These are phyloP conservation scores for Penicillium nordicum DNA, from an alignment of 2,329 filamentous ascomycete species.

Conservation along the genomic window DNA sequence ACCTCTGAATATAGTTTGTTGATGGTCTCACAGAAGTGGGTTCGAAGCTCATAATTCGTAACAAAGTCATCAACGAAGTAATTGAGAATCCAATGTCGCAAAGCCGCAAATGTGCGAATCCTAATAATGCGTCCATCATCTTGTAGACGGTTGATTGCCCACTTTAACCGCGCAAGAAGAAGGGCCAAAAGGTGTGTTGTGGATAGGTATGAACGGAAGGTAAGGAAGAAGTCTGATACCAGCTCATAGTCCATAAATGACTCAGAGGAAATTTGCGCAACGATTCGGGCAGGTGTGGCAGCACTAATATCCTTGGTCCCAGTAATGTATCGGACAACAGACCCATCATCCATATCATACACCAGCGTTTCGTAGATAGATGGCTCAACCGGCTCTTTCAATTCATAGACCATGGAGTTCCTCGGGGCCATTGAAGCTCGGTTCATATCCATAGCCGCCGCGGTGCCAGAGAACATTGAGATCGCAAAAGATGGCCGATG, in stretches of 20 bases:
- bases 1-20: conserved; percentile 61
- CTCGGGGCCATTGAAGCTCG: conserved; percentile 33
- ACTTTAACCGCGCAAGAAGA: conserved; percentile 77
- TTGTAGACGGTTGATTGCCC: conserved; percentile 76
- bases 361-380: conserved; percentile 77
- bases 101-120: conserved; percentile 89
- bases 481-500: conserved; percentile 35
- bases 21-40: conserved; percentile 74
- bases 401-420: conserved; percentile 44
- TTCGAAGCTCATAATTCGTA: conserved; percentile 67
- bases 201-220: conserved; percentile 83
- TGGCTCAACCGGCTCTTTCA: conserved; percentile 61
- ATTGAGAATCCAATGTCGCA: conserved; percentile 96
- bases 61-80: conserved; percentile 97
- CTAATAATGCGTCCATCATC: conserved; percentile 91
- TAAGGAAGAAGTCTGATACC: conserved; percentile 95
- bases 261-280: conserved; percentile 94
- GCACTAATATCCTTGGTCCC: conserved; percentile 73
- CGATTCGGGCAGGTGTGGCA: conserved; percentile 83
- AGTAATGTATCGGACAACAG: conserved; percentile 77
- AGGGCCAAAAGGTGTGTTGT: conserved; percentile 73
- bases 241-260: conserved; percentile 96
- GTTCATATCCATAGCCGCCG: conserved; percentile 30
- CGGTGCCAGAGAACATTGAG: conserved; percentile 37
- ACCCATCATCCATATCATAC: conserved; percentile 74